Evolutionary conservation across 202 grass and related monocot species (phyloP).

Genomic region (Cymbopogon flexuosus): DNA sequence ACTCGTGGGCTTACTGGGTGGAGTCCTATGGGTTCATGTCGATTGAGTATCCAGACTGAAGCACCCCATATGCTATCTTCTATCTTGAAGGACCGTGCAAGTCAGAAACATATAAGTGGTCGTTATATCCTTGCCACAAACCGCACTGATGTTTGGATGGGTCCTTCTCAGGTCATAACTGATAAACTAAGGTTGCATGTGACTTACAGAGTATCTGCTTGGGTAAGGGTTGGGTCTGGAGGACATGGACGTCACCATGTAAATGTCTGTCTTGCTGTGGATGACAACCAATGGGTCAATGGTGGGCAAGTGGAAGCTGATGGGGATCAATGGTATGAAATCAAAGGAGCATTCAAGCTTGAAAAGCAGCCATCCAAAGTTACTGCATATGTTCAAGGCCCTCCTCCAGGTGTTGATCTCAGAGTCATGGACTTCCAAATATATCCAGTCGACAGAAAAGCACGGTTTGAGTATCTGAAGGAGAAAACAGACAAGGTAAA

Average conservation of each 20-base stretch:
- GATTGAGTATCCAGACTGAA: slow-evolving; percentile 56
- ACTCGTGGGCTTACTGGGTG: slow-evolving; percentile 58
- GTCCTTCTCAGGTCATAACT: slow-evolving; percentile 86
- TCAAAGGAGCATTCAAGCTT: slow-evolving; percentile 82
- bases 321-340: slow-evolving; percentile 64
- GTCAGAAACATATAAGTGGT: slow-evolving; percentile 43
- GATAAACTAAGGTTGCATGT: slow-evolving; percentile 69
- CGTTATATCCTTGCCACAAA: slow-evolving; percentile 55
- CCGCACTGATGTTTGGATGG: slow-evolving; percentile 88
- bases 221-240: slow-evolving; percentile 67
- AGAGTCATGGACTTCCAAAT: slow-evolving; percentile 76
- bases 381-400: slow-evolving; percentile 84
- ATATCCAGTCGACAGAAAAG: slow-evolving; percentile 64
- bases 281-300: slow-evolving; percentile 80
- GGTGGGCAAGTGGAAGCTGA: slow-evolving; percentile 77
- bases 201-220: slow-evolving; percentile 78
- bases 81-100: slow-evolving; percentile 31
- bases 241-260: slow-evolving; percentile 55
- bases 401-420: slow-evolving; percentile 76
- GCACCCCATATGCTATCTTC: slow-evolving; percentile 49
- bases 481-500: slow-evolving; percentile 81
- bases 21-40: slow-evolving; percentile 79
- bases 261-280: slow-evolving; percentile 81
- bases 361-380: slow-evolving; percentile 75
- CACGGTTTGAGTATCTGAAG: slow-evolving; percentile 77